Evolutionary conservation across 2,329 filamentous ascomycete genomes (phyloP), one percentile per base, ranked within the genome.

Genomic region (Pseudonectria foliicola): DNA sequence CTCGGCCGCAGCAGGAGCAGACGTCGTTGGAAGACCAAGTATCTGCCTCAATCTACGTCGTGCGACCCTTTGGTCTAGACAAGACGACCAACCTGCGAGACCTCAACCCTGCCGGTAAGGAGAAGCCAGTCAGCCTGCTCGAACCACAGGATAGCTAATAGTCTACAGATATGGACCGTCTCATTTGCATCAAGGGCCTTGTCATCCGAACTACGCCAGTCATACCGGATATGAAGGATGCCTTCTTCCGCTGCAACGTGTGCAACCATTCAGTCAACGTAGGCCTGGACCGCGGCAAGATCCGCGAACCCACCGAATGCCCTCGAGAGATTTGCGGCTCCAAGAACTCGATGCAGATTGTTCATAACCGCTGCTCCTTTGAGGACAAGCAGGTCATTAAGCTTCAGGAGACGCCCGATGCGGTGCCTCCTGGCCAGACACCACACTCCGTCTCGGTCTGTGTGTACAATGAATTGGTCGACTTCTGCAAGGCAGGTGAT

Each of bases 361-460:
- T 96, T 13, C 92, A 98, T 68, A 98, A 98, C 62, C 82, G 92
- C 41, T 96, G 88, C 49, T 76, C 77, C 7, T 98, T 98, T 54
- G 83, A 89, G 36, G 92, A 98, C 60, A 98, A 98, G 68, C 92
- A 98, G 59, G 87, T 98, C 40, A 95, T 98, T 65, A 98, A 98
- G 61, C 71, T 98, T 27, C 92, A 98, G 62, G 92, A 98, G 62
- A 98, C 92, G 0, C 92, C 92, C 0, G 92, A 98, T 60, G 86
- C 80, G 25, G 84, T 98, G 13, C 92, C 92, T 31, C 84, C 95
- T 46, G 92, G 92, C 13, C 92, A 98, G 63, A 98, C 92, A 13
- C 92, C 92, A 11, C 92, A 98, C 62, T 95, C 90, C 0, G 92
- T 98, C 16, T 95, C 90, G 1, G 77, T 98, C 32, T 95, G 90